Evolutionary conservation across 768 basidiomycete species (phyloP).

Genomic region (Leccinum barrowsii): DNA sequence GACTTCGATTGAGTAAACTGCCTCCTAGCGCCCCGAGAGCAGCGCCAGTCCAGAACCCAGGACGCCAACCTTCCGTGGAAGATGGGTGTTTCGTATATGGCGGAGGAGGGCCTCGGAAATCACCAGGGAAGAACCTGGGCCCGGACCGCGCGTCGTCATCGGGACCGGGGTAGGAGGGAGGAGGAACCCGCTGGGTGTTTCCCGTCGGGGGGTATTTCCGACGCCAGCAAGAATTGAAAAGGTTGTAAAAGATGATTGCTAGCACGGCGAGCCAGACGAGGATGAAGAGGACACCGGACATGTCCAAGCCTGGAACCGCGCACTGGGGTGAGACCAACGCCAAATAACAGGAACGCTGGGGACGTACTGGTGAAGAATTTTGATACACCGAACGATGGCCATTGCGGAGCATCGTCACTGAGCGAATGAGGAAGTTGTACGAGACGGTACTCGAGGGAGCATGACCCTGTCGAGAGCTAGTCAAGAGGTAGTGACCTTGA

Average conservation of each 20-base stretch:
- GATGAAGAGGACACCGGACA: constrained; percentile 49
- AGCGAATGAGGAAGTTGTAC: constrained; percentile 55
- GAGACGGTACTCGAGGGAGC: constrained; percentile 80
- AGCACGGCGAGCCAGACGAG: constrained; percentile 54
- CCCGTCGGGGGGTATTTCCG: constrained; percentile 28
- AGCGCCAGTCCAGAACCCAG: constrained; percentile 87
- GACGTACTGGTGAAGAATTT: constrained; percentile 25
- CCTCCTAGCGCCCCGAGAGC: constrained; percentile 68
- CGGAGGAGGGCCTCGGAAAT: constrained; percentile 48
- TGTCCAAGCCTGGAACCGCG: constrained; percentile 40
- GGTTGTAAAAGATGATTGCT: constrained; percentile 50
- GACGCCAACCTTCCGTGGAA: constrained; percentile 42
- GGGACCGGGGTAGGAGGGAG: constrained; percentile 32
- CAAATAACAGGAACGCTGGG: neutral
- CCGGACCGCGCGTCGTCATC: constrained; percentile 22
- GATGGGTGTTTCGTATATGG: constrained; percentile 49
- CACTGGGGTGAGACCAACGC: neutral
- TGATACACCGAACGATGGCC: constrained; percentile 9
- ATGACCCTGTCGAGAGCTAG: constrained; percentile 57
- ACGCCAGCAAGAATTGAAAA: constrained; percentile 54
- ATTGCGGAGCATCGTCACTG: constrained; percentile 13
- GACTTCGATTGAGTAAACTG: constrained; percentile 45
- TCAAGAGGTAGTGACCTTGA: neutral
- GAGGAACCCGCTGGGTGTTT: constrained; percentile 26
- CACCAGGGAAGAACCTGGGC: constrained; percentile 52